Conservation (phyloP, 1,284 basidiomycete genomes). For the Pascua guehoae region DNA sequence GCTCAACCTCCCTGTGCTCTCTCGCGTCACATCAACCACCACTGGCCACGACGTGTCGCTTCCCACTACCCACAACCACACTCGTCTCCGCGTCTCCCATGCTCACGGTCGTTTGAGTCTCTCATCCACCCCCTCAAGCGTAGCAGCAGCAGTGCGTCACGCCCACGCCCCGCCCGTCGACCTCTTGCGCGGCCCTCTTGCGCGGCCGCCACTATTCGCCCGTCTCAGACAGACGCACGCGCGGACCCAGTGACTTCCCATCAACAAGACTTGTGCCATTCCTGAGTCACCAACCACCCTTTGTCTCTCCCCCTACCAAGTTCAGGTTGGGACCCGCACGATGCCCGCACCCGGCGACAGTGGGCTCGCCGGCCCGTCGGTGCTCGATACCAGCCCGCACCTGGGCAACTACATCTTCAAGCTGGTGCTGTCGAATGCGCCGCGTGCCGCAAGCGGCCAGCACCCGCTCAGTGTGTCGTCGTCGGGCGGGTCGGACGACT, state of each 20-base stretch:
- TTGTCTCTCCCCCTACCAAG: too few relatives aligned
- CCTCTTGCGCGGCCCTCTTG: background rate
- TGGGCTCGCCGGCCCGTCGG: slow-evolving; percentile 10
- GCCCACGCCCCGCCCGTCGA: too few relatives aligned
- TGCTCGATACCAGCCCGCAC: slow-evolving; percentile 37
- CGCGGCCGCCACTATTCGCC: background rate
- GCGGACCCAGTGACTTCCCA: background rate
- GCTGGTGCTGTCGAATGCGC: slow-evolving; percentile 27
- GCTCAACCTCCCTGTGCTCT: background rate
- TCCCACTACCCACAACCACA: background rate
- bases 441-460: slow-evolving; percentile 14
- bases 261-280: background rate
- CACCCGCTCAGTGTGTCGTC: slow-evolving; percentile 46
- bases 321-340: too few relatives aligned
- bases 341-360: background rate
- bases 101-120: background rate
- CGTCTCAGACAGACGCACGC: background rate
- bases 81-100: background rate
- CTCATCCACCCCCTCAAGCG: background rate
- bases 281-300: too few relatives aligned
- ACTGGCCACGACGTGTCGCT: background rate
- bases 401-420: slow-evolving; percentile 42
- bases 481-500: slow-evolving; percentile 42
- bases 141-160: background rate
- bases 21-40: background rate